A percentile compares a stretch with the other conserved stretches of the same genome.
Conservation (phyloP, 108 stramenopile genomes). For the Skeletonema tropicum region DNA sequence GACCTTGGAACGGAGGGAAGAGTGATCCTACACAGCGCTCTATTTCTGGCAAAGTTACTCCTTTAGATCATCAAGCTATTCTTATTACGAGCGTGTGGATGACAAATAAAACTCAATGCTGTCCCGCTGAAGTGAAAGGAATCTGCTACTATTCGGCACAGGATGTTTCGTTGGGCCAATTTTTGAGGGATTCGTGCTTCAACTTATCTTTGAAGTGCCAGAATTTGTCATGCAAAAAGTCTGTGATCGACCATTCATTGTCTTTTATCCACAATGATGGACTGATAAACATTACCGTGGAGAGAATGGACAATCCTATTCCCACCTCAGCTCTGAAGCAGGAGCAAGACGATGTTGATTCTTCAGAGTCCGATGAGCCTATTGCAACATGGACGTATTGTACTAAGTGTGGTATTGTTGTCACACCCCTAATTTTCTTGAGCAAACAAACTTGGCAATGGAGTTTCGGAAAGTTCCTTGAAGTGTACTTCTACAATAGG, state of each 20-base stretch:
- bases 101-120: constrained; percentile 89
- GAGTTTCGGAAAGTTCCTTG: constrained; percentile 96
- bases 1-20: constrained; percentile 87
- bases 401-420: constrained; percentile 82
- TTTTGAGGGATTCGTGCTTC: constrained; percentile 94
- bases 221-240: constrained; percentile 91
- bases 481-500: constrained; percentile 93
- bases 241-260: constrained; percentile 89
- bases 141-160: constrained; percentile 93
- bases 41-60: constrained; percentile 71
- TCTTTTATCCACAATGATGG: constrained; percentile 95
- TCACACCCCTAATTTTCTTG: constrained; percentile 83
- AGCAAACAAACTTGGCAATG: constrained; percentile 95
- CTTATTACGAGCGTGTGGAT: constrained; percentile 96
- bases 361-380: constrained; percentile 55
- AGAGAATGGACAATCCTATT: constrained; percentile 81
- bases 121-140: constrained; percentile 95
- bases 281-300: constrained; percentile 88
- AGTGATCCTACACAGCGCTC: constrained; percentile 66
- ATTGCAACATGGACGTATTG: constrained; percentile 96
- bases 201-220: constrained; percentile 92
- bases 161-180: constrained; percentile 94
- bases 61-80: constrained; percentile 91
- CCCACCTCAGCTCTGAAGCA: constrained; percentile 45
- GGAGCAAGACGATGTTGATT: constrained; percentile 40